Percentiles rank a stretch among this genome's conserved stretches.
phyloP scores from a whole-genome alignment of 129 eudicot genomes.

The Smallanthus sonchifolius region DNA sequence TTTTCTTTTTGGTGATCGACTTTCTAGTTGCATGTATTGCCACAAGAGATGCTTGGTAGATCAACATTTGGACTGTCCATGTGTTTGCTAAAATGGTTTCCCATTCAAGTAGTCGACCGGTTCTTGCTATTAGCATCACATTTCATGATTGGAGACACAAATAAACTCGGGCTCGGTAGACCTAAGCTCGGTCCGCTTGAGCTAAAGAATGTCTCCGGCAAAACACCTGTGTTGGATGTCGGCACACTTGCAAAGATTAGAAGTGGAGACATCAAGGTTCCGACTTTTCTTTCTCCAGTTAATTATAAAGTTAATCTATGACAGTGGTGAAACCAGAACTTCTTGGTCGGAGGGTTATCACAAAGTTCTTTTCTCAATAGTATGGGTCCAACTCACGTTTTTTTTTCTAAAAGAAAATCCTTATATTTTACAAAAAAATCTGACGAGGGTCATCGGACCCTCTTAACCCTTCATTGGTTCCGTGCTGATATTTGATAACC shows the following conservation, averaged over 20 bases:
- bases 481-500: no score
- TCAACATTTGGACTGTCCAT: constrained; percentile 67
- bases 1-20: constrained; percentile 1
- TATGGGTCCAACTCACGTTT: no score
- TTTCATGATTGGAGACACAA: constrained; percentile 50
- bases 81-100: constrained; percentile 59
- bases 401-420: no score
- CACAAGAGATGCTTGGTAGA: constrained; percentile 64
- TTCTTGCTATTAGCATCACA: constrained; percentile 47
- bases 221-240: constrained; percentile 72
- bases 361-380: no score
- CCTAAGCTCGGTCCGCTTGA: constrained; percentile 70
- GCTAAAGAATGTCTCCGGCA: constrained; percentile 45
- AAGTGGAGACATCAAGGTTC: constrained; percentile 57
- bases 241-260: constrained; percentile 66
- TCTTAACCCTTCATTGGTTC: no score
- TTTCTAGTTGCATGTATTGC: constrained; percentile 66
- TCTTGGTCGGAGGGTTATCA: no score
- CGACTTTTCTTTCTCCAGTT: background rate
- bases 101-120: constrained; percentile 43
- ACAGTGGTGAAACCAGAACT: no score
- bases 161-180: constrained; percentile 45
- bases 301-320: background rate
- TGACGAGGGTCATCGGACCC: no score
- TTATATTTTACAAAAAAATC: no score